These are phyloP conservation scores for Nigrospora sphaerica DNA, from an alignment of 2,329 filamentous ascomycete genomes.

Conservation along the genomic window DNA sequence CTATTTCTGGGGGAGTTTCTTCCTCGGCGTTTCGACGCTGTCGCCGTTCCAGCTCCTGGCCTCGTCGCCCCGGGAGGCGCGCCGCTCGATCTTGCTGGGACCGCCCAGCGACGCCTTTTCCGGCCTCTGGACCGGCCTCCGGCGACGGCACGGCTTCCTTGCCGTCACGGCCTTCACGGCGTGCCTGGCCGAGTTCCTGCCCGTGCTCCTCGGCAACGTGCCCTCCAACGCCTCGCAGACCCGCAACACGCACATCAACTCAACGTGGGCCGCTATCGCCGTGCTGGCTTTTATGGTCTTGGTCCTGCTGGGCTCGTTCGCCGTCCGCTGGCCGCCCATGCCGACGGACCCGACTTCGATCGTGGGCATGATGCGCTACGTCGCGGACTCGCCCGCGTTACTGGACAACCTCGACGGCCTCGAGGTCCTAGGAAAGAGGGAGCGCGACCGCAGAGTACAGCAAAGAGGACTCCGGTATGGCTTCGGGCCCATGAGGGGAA, in stretches of 20 bases:
- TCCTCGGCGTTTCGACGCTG: conserved; percentile 26
- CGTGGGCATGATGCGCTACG: conserved; percentile 26
- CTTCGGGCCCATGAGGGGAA: too few species aligned
- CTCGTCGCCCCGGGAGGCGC: conserved; percentile 14
- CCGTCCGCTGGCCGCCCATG: conserved; percentile 26
- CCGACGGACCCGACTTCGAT: conserved; percentile 27
- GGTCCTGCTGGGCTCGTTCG: conserved; percentile 23
- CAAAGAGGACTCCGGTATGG: too few species aligned
- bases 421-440: too few species aligned
- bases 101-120: conserved; percentile 22
- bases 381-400: conserved; percentile 14
- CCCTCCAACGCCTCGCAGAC: conserved; percentile 28
- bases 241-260: conserved; percentile 20
- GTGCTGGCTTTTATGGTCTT: conserved; percentile 28
- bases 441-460: too few species aligned
- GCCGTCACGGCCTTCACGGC: conserved; percentile 22
- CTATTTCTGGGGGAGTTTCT: conserved; percentile 29
- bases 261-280: conserved; percentile 22
- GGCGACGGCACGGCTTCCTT: conserved; percentile 23
- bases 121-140: conserved; percentile 24
- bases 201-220: conserved; percentile 29
- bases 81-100: conserved; percentile 25
- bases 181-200: conserved; percentile 28
- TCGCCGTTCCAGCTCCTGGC: conserved; percentile 28
- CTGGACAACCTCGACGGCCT: too few species aligned